Conservation (phyloP, 495 filamentous ascomycete species). For the Penicillium coffeae region DNA sequence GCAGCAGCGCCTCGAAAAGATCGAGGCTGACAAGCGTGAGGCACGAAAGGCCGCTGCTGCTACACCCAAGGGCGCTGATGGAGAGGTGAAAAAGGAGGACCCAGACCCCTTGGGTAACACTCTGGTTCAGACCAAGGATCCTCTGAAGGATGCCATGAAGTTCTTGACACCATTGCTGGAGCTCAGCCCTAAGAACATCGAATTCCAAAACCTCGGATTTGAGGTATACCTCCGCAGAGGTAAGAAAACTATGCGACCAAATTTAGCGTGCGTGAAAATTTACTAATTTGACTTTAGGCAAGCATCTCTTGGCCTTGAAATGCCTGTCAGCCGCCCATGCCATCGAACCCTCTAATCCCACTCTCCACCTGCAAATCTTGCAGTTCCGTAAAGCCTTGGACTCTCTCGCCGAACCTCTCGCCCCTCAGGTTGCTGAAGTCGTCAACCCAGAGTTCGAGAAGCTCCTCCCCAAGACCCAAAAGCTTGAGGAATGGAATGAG, state of each 20-base stretch:
- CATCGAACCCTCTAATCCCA: constrained; percentile 68
- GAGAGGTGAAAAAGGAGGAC: constrained; percentile 73
- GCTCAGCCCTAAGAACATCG: constrained; percentile 74
- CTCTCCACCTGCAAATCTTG: constrained; percentile 70
- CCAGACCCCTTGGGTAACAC: constrained; percentile 78
- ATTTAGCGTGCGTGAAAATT: constrained; percentile 4
- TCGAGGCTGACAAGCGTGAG: constrained; percentile 76
- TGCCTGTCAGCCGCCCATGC: constrained; percentile 71
- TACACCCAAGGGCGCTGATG: constrained; percentile 45
- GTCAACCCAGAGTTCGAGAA: constrained; percentile 61
- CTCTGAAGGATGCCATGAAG: constrained; percentile 81
- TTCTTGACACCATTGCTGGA: constrained; percentile 78
- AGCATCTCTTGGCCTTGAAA: constrained; percentile 78
- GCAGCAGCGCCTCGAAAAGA: constrained; percentile 75
- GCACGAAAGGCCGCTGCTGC: constrained; percentile 47
- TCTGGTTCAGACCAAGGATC: constrained; percentile 73
- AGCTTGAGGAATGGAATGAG: constrained; percentile 64
- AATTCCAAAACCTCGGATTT: constrained; percentile 80
- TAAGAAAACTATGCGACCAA: constrained; percentile 40
- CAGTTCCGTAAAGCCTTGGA: constrained; percentile 65
- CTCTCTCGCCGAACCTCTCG: constrained; percentile 49
- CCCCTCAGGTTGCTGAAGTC: constrained; percentile 58
- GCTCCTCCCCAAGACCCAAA: constrained; percentile 51
- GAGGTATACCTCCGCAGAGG: constrained; percentile 80
- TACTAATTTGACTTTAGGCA: constrained; percentile 53